A percentile compares a stretch with the other conserved stretches of the same genome.
Evolutionary conservation across 1,284 basidiomycete genomes (phyloP).

Genomic region (Cutaneotrichosporon sp.): DNA sequence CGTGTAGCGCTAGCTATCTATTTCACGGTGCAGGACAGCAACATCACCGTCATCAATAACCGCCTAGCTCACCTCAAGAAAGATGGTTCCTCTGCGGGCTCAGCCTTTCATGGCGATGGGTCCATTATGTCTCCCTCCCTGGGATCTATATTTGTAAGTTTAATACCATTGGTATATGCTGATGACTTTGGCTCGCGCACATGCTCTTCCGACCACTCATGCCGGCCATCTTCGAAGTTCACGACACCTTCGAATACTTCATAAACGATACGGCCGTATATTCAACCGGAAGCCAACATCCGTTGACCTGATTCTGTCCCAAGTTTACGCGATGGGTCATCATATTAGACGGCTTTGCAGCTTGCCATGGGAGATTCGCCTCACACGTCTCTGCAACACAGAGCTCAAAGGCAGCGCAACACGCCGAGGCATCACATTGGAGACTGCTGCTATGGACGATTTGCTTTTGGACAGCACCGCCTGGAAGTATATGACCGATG

Average conservation of each 20-base stretch:
- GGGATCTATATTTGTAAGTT: constrained; percentile 16
- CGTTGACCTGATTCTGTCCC: constrained; percentile 17
- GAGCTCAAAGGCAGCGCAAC: constrained; percentile 5
- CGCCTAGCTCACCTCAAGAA: constrained; percentile 13
- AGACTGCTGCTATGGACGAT: constrained; percentile 7
- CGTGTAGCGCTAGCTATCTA: constrained; percentile 27
- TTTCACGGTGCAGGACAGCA: constrained; percentile 28
- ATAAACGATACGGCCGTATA: constrained; percentile 5
- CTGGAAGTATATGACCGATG: constrained; percentile 9
- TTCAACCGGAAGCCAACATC: constrained; percentile 2
- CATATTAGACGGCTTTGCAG: constrained; percentile 15
- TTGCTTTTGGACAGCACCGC: constrained; percentile 7
- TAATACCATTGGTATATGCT: neutral
- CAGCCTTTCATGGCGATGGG: constrained; percentile 21
- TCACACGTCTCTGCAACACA: neutral
- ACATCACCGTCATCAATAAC: constrained; percentile 23
- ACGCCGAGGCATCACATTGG: neutral
- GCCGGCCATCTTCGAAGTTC: neutral
- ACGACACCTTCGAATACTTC: constrained; percentile 3
- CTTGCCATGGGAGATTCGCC: constrained; percentile 12
- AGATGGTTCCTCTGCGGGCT: neutral
- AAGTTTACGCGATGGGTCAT: constrained; percentile 10
- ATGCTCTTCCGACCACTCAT: no score
- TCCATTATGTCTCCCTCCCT: constrained; percentile 22
- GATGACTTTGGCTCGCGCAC: no score